These are phyloP conservation scores for Cenchrus americanus DNA, from an alignment of 176 grass and related monocot species.

Conservation along the genomic window DNA sequence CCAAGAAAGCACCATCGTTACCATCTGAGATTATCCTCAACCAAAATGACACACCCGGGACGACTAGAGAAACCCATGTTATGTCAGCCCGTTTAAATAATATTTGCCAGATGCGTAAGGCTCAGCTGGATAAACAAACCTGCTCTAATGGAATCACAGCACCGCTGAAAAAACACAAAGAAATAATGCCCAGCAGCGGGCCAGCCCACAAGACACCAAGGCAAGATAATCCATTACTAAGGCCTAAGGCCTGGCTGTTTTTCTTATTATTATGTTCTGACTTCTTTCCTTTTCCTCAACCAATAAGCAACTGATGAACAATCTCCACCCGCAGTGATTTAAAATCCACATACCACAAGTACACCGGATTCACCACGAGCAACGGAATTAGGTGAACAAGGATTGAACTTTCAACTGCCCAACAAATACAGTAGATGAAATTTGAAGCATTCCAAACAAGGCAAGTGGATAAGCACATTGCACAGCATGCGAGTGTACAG, in stretches of 20 bases:
- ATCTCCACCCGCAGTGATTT: background rate
- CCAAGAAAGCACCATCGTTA: background rate
- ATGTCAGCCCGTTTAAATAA: constrained; percentile 19
- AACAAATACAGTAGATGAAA: background rate
- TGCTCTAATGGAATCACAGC: background rate
- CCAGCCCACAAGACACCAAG: background rate
- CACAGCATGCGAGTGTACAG: constrained; percentile 2
- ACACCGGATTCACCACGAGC: background rate
- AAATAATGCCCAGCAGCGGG: background rate
- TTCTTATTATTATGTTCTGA: background rate
- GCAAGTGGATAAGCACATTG: background rate
- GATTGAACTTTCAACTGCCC: background rate
- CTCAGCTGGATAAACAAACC: background rate
- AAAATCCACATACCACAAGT: background rate
- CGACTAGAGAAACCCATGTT: background rate
- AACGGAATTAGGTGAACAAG: background rate
- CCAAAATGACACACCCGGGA: constrained; percentile 9
- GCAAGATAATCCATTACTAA: constrained; percentile 35
- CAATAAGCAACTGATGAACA: background rate
- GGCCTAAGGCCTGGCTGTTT: background rate
- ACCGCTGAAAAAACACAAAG: background rate
- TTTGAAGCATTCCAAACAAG: background rate
- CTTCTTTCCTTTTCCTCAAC: background rate
- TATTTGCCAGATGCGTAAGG: constrained; percentile 19
- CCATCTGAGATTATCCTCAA: constrained; percentile 25